A percentile compares a stretch with the other conserved stretches of the same genome.
Conservation (phyloP, 768 basidiomycete species). For the Melanogaster broomeanus region DNA sequence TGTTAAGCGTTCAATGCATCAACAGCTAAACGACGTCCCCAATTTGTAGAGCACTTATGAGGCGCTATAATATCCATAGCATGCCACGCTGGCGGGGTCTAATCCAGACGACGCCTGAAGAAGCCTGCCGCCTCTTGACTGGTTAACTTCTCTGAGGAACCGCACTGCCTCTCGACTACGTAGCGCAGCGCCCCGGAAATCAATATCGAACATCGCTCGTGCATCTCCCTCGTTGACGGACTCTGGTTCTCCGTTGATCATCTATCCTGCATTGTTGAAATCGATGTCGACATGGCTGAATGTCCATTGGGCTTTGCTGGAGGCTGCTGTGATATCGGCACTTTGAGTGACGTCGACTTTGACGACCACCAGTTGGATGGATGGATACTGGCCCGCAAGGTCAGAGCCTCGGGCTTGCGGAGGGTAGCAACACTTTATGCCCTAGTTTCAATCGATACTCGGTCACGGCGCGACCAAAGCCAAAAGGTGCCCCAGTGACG, state of each 20-base stretch:
- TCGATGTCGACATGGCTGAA: constrained; percentile 33
- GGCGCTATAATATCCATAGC: constrained; percentile 13
- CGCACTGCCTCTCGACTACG: constrained; percentile 27
- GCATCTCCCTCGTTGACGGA: constrained; percentile 29
- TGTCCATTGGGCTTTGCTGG: constrained; percentile 16
- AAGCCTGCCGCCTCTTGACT: constrained; percentile 28
- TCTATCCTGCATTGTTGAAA: constrained; percentile 33
- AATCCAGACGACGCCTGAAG: constrained; percentile 25
- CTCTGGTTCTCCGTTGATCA: constrained; percentile 29
- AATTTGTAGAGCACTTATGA: constrained; percentile 6
- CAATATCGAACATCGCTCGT: constrained; percentile 36
- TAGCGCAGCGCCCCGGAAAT: constrained; percentile 23
- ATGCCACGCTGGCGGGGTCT: constrained; percentile 11
- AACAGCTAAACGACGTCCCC: no score
- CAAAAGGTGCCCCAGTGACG: constrained; percentile 41
- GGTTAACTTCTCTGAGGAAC: constrained; percentile 32
- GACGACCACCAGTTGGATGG: no score
- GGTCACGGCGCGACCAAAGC: constrained; percentile 37
- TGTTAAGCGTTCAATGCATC: not conserved
- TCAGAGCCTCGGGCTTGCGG: constrained; percentile 29
- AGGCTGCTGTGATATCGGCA: constrained; percentile 21
- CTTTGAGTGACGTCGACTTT: constrained; percentile 28
- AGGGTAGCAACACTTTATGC: constrained; percentile 41
- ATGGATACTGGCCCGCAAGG: constrained; percentile 16
- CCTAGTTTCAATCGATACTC: constrained; percentile 33